A percentile compares a stretch with the other conserved stretches of the same genome.
These are phyloP conservation scores for Ophiocordyceps unilateralis DNA, from an alignment of 2,329 filamentous ascomycete species.

Conservation along the genomic window DNA sequence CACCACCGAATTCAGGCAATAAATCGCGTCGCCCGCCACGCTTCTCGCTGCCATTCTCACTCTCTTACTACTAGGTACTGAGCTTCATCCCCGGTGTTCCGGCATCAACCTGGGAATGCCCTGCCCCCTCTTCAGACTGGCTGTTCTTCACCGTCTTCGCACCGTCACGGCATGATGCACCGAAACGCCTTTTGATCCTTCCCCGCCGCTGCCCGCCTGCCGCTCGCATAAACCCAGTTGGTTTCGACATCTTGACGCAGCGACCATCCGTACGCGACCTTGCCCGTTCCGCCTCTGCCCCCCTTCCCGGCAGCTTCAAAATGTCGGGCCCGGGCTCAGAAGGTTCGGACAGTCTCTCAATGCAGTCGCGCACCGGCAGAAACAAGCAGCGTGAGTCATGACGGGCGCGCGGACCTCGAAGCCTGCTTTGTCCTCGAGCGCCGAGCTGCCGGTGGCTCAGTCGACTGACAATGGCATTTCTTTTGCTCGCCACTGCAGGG, in stretches of 20 bases:
- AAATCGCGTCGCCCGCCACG: conserved; percentile 1
- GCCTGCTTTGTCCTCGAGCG: background rate
- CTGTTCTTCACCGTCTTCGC: background rate
- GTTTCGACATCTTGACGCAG: background rate
- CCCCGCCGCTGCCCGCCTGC: conserved; percentile 2
- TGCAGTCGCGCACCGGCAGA: conserved; percentile 61
- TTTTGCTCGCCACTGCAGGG: conserved; percentile 34
- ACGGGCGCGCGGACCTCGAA: background rate
- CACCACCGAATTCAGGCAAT: conserved; percentile 1
- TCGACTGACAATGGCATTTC: conserved; percentile 1
- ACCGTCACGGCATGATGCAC: conserved; percentile 4
- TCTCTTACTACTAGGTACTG: conserved; percentile 1
- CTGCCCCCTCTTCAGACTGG: conserved; percentile 1
- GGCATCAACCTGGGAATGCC: conserved; percentile 4
- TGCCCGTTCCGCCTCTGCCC: background rate
- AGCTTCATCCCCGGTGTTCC: conserved; percentile 3
- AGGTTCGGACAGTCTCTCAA: conserved; percentile 29
- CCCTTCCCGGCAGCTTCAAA: conserved; percentile 1
- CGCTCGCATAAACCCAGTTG: background rate
- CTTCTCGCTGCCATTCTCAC: background rate
- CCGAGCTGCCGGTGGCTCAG: background rate
- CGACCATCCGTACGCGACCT: background rate
- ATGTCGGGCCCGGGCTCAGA: conserved; percentile 20
- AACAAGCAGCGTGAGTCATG: conserved; percentile 63
- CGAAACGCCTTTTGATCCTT: conserved; percentile 5